Conservation (phyloP, 2,329 filamentous ascomycete genomes). For the Remersonia thermophila region DNA sequence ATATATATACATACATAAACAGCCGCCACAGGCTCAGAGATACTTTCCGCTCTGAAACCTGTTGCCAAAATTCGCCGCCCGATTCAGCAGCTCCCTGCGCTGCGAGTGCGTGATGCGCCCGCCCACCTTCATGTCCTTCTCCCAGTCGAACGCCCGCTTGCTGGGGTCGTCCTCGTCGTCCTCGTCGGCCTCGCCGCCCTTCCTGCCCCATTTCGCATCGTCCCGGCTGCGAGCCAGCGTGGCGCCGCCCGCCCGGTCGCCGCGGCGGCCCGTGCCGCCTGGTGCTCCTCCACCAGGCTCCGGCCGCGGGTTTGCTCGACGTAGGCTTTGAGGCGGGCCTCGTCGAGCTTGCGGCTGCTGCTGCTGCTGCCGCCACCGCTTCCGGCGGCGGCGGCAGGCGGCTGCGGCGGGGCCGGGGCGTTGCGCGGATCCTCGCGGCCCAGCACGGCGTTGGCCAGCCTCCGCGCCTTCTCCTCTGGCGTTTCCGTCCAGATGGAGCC, state of each 20-base stretch:
- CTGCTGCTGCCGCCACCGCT: no score
- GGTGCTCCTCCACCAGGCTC: conserved; percentile 49
- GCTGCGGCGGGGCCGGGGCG: conserved; percentile 33
- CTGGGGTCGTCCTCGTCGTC: conserved; percentile 80
- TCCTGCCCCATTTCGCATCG: conserved; percentile 2
- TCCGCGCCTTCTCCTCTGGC: conserved; percentile 71
- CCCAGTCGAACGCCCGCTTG: conserved; percentile 73
- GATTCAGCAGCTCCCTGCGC: conserved; percentile 64
- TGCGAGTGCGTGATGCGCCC: conserved; percentile 60
- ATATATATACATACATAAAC: no score
- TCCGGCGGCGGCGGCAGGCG: not conserved
- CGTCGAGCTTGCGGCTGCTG: conserved; percentile 40
- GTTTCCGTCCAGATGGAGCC: conserved; percentile 83
- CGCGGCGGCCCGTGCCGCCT: conserved; percentile 19
- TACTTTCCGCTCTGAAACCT: conserved; percentile 69
- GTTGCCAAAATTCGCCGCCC: conserved; percentile 68
- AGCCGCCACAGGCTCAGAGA: conserved; percentile 20
- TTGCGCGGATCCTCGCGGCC: conserved; percentile 43
- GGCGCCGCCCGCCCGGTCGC: conserved; percentile 8
- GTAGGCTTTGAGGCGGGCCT: conserved; percentile 33
- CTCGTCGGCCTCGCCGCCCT: conserved; percentile 22
- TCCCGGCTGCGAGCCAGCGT: not conserved
- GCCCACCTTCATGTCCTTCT: conserved; percentile 83
- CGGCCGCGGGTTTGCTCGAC: conserved; percentile 43
- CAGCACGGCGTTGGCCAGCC: conserved; percentile 70